Percentiles rank a stretch among this genome's conserved stretches.
These are phyloP conservation scores for Trifolium subterraneum DNA, from an alignment of 306 rosid species.

Conservation along the genomic window DNA sequence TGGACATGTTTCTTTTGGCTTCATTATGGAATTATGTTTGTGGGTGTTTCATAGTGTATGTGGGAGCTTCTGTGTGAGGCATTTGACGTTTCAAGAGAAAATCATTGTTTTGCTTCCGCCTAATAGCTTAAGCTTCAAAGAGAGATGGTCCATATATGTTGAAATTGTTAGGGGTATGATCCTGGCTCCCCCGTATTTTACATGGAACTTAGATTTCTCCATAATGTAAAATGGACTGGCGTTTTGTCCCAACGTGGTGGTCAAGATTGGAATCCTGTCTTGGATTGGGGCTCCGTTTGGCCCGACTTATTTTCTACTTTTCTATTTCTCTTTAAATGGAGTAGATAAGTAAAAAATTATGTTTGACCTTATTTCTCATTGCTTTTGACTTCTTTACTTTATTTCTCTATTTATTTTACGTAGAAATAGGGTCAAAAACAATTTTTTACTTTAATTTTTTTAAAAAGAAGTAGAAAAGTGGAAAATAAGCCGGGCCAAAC, in stretches of 20 bases:
- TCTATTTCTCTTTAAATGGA: too few relatives aligned
- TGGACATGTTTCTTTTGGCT: neutral
- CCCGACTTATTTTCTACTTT: too few relatives aligned
- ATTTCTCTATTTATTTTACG: too few relatives aligned
- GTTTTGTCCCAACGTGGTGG: too few relatives aligned
- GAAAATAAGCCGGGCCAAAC: too few relatives aligned
- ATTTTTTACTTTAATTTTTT: too few relatives aligned
- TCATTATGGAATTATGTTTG: neutral
- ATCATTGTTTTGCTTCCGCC: neutral
- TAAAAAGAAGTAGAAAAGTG: too few relatives aligned
- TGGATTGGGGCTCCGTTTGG: too few relatives aligned
- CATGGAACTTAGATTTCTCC: neutral
- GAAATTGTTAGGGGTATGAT: neutral
- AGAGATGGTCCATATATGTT: conserved; percentile 1
- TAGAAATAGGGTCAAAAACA: too few relatives aligned
- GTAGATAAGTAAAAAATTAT: too few relatives aligned
- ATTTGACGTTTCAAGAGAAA: neutral
- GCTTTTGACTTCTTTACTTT: too few relatives aligned
- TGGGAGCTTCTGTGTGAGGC: neutral
- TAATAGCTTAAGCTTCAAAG: neutral
- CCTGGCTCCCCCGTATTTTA: neutral
- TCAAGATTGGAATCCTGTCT: neutral
- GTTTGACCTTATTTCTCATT: too few relatives aligned
- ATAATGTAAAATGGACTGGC: neutral
- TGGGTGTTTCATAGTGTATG: conserved; percentile 4